A percentile compares a stretch with the other conserved stretches of the same genome.
Conservation (phyloP, 148 eudicot genomes). For the Amaranthus hypochondriacus region DNA sequence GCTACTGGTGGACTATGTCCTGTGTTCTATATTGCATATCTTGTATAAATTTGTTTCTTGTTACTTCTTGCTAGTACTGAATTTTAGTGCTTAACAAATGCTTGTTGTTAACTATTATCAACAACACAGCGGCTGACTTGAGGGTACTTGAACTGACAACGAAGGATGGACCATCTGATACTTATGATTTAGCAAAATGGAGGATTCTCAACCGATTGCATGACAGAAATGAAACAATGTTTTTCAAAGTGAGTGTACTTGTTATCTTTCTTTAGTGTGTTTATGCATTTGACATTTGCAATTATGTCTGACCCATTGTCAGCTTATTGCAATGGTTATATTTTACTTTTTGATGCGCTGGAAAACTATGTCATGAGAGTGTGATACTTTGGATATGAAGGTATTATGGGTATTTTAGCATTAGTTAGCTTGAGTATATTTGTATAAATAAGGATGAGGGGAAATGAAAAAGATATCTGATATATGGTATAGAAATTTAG, state of each 20-base stretch:
- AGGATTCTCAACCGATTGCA: constrained; percentile 92
- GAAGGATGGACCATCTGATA: constrained; percentile 95
- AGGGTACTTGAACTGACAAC: constrained; percentile 71
- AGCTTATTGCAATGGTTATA: not conserved
- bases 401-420: no score
- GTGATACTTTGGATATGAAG: no score
- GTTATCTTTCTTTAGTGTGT: constrained; percentile 2
- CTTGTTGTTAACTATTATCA: constrained; percentile 1
- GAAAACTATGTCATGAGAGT: not conserved
- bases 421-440: no score
- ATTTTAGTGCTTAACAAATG: not conserved
- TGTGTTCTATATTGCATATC: not conserved
- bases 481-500: no score
- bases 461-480: no score
- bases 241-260: constrained; percentile 58
- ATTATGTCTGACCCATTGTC: not conserved
- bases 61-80: not conserved
- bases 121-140: constrained; percentile 64
- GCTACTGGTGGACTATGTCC: not conserved
- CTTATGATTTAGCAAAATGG: constrained; percentile 92
- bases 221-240: constrained; percentile 97
- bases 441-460: no score
- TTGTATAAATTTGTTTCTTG: not conserved
- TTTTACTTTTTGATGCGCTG: not conserved
- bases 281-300: not conserved